phyloP scores from a whole-genome alignment of 805 yeast genomes.

The Kazachstania africana region DNA sequence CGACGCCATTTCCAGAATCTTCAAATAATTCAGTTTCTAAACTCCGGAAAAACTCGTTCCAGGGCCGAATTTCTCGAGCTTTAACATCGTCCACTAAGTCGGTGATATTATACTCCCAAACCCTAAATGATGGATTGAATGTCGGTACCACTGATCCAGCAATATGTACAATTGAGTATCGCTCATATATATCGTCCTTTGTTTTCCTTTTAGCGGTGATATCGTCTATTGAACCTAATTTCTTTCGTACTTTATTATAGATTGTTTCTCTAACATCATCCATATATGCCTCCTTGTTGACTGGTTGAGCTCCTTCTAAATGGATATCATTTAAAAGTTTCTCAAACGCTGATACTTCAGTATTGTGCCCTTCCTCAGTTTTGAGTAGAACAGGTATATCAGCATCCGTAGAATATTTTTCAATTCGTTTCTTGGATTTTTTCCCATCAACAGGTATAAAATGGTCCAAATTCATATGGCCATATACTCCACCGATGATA shows the following conservation, averaged over 20 bases:
- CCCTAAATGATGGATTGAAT: constrained; percentile 69
- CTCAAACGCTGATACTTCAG: not conserved
- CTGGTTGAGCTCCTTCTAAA: constrained; percentile 53
- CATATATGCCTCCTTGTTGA: constrained; percentile 55
- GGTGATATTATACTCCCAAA: constrained; percentile 77
- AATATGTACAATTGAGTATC: constrained; percentile 61
- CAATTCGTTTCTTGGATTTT: constrained; percentile 43
- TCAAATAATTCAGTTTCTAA: constrained; percentile 11
- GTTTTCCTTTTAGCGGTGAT: constrained; percentile 3
- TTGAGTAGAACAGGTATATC: constrained; percentile 2
- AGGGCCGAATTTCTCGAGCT: constrained; percentile 28
- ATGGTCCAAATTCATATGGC: constrained; percentile 87
- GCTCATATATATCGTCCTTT: constrained; percentile 29
- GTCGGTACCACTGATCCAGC: constrained; percentile 74
- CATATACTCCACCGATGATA: constrained; percentile 72
- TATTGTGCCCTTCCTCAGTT: constrained; percentile 11
- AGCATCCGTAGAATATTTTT: constrained; percentile 8
- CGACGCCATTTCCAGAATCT: constrained; percentile 7
- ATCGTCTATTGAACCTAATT: constrained; percentile 9
- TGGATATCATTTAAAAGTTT: constrained; percentile 24
- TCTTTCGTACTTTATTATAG: constrained; percentile 37
- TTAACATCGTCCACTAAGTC: constrained; percentile 27
- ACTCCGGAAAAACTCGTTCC: constrained; percentile 49
- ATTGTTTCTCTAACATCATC: constrained; percentile 39
- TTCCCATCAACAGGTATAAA: constrained; percentile 65